A percentile compares a stretch with the other conserved stretches of the same genome.
These are phyloP conservation scores for Alnus rubra DNA, from an alignment of 306 rosid species.

Conservation along the genomic window DNA sequence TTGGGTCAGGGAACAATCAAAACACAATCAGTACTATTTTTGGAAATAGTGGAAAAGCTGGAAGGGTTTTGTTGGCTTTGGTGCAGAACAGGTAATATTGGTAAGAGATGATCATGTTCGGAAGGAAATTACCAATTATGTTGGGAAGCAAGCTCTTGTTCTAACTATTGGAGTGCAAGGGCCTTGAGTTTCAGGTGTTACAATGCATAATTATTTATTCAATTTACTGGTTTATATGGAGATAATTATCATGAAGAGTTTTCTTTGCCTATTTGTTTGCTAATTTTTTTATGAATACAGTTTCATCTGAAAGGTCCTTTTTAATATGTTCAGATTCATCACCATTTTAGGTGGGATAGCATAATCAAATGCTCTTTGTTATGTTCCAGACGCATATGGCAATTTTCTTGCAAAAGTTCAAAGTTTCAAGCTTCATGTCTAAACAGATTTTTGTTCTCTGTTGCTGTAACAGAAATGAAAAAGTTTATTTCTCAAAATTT, in stretches of 20 bases:
- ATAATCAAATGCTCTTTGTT: no score
- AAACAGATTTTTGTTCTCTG: background rate
- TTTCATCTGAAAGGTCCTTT: no score
- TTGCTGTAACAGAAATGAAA: background rate
- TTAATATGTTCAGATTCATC: no score
- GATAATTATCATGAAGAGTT: background rate
- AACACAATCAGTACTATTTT: slow-evolving; percentile 66
- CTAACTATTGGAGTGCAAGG: slow-evolving; percentile 78
- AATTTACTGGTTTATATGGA: background rate
- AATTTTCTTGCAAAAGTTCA: background rate
- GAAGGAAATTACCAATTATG: slow-evolving; percentile 40
- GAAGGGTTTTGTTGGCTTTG: slow-evolving; percentile 65
- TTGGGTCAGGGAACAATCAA: slow-evolving; percentile 49
- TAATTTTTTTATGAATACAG: no score
- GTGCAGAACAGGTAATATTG: slow-evolving; percentile 81
- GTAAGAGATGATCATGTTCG: slow-evolving; percentile 65
- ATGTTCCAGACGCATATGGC: background rate
- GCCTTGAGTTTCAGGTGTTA: slow-evolving; percentile 84
- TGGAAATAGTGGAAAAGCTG: slow-evolving; percentile 46
- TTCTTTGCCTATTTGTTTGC: no score
- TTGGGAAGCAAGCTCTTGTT: slow-evolving; percentile 79
- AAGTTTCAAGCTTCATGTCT: background rate
- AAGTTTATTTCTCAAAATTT: background rate
- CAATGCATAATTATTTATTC: background rate
- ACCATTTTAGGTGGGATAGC: no score